These are phyloP conservation scores for Candida neerlandica DNA, from an alignment of 1,139 yeast genomes.

Conservation along the genomic window DNA sequence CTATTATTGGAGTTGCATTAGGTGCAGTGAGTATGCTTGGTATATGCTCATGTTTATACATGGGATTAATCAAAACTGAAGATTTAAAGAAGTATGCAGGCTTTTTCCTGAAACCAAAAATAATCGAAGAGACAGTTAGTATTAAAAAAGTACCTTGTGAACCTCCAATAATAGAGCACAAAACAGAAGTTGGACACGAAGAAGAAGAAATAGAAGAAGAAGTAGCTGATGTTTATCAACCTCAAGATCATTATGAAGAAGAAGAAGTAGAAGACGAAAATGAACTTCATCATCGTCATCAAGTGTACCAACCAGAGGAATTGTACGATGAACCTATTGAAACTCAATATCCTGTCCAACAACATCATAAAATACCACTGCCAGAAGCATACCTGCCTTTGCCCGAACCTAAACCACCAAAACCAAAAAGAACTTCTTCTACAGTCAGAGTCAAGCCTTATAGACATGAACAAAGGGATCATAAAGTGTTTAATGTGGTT, in stretches of 20 bases:
- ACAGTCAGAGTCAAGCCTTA: constrained; percentile 18
- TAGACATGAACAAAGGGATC: constrained; percentile 11
- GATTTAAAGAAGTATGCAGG: not conserved
- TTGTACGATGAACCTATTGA: constrained; percentile 2
- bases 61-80: constrained; percentile 21
- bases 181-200: constrained; percentile 1
- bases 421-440: constrained; percentile 12
- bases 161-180: not conserved
- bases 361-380: not conserved
- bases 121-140: not conserved
- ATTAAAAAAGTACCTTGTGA: not conserved
- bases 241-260: not conserved
- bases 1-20: constrained; percentile 22
- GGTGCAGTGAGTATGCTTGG: constrained; percentile 17
- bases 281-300: not conserved
- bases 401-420: constrained; percentile 8
- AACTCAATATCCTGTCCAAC: not conserved
- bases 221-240: not conserved
- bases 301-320: constrained; percentile 1
- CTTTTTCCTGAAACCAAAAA: not conserved
- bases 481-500: not conserved
- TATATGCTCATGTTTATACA: constrained; percentile 34
- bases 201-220: constrained; percentile 1
- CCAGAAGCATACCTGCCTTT: constrained; percentile 3
- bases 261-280: not conserved